Evolutionary conservation across 208 protist species (phyloP).

Genomic region (Porcisia deanei): DNA sequence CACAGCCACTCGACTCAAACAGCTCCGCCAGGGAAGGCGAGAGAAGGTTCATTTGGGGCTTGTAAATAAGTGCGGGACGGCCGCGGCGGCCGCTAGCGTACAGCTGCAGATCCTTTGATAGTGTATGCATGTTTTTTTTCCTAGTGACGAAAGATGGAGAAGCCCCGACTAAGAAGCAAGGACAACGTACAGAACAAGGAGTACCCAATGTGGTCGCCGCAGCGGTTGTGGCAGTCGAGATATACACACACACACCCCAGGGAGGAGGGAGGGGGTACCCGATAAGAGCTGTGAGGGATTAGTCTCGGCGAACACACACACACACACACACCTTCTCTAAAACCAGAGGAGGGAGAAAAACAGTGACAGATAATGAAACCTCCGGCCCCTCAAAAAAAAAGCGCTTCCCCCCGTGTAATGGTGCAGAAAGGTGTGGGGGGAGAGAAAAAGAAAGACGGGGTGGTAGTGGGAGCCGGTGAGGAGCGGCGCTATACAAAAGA

Average conservation of each 20-base stretch:
- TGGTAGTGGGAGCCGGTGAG: neutral
- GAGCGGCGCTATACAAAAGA: too few species aligned
- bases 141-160: neutral
- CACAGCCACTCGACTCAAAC: conserved; percentile 46
- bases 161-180: neutral
- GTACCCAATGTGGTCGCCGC: neutral
- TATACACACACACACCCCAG: too few species aligned
- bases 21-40: conserved; percentile 31
- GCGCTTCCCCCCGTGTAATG: neutral
- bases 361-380: neutral
- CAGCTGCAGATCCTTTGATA: conserved; percentile 36
- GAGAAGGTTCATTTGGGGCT: conserved; percentile 36
- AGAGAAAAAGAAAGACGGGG: neutral
- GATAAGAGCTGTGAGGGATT: neutral
- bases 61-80: conserved; percentile 56
- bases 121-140: conserved; percentile 16
- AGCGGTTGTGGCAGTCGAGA: neutral
- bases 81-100: conserved; percentile 40
- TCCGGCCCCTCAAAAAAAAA: neutral
- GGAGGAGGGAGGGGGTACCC: neutral
- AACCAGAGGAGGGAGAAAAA: neutral
- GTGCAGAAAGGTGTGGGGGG: too few species aligned
- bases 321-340: neutral
- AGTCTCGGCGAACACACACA: conserved; percentile 1
- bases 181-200: neutral